phyloP scores from a whole-genome alignment of 345 rosid genomes.

The Lepidium didymum region DNA sequence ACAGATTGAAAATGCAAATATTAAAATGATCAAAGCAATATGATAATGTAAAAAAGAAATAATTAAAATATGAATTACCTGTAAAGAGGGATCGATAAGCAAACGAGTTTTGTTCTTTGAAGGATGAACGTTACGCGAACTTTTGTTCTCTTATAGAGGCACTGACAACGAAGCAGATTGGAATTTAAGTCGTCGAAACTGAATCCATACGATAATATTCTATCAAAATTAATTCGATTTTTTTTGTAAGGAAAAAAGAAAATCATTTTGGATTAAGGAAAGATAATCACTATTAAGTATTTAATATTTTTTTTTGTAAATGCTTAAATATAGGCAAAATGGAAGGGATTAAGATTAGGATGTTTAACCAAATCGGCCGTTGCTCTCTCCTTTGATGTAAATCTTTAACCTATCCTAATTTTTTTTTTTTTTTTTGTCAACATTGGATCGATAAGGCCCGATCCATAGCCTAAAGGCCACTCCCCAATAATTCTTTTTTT shows the following conservation, averaged over 20 bases:
- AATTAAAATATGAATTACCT: constrained; percentile 10
- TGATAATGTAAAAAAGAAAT: neutral
- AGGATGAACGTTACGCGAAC: constrained; percentile 27
- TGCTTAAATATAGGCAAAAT: constrained; percentile 22
- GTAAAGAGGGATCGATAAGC: neutral
- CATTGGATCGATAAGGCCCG: too few species aligned
- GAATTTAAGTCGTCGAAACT: constrained; percentile 20
- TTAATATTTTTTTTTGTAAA: neutral
- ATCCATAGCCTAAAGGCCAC: too few species aligned
- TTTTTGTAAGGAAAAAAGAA: neutral
- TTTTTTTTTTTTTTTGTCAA: too few species aligned
- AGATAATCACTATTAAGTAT: neutral
- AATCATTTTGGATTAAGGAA: constrained; percentile 13
- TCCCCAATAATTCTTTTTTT: too few species aligned
- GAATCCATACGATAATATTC: constrained; percentile 3
- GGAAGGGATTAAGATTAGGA: constrained; percentile 23
- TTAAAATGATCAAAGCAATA: neutral
- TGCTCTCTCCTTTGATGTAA: constrained; percentile 13
- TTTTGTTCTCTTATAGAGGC: constrained; percentile 29
- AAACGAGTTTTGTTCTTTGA: constrained; percentile 7
- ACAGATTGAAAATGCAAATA: neutral
- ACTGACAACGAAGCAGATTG: constrained; percentile 20
- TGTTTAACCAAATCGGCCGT: constrained; percentile 27
- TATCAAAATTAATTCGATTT: neutral
- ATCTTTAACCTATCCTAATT: constrained; percentile 18